These are phyloP conservation scores for Asterophora lycoperdoides DNA, from an alignment of 768 basidiomycete species.

Conservation along the genomic window DNA sequence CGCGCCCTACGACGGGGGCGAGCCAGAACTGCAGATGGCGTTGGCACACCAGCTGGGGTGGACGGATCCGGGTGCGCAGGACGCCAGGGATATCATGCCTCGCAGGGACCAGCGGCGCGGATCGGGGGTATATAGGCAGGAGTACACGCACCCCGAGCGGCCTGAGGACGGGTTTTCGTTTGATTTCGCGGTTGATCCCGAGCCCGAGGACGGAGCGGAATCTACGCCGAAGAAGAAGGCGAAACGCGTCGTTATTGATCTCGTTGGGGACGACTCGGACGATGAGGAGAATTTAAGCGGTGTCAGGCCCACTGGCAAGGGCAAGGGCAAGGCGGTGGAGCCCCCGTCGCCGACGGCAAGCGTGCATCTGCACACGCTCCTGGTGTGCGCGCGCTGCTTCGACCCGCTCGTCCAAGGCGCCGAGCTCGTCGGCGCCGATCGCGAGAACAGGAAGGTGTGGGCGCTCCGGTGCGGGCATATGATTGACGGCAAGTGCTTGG, in stretches of 20 bases:
- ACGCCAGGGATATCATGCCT: too few relatives aligned
- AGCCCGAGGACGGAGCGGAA: constrained; percentile 21
- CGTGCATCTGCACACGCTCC: constrained; percentile 33
- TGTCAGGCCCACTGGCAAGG: too few relatives aligned
- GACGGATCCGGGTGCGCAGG: constrained; percentile 1
- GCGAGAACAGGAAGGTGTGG: constrained; percentile 54
- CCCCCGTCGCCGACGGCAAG: constrained; percentile 6
- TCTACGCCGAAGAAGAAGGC: background rate
- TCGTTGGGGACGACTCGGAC: constrained; percentile 29
- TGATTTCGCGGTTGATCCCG: constrained; percentile 56
- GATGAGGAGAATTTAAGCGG: too few relatives aligned
- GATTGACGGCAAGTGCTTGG: constrained; percentile 72
- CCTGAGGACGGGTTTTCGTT: constrained; percentile 62
- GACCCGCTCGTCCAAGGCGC: constrained; percentile 58
- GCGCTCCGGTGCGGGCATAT: constrained; percentile 73
- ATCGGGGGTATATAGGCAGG: constrained; percentile 41
- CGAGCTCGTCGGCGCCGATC: constrained; percentile 43
- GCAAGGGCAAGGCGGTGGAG: too few relatives aligned
- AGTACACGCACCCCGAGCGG: constrained; percentile 61
- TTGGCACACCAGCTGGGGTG: constrained; percentile 7
- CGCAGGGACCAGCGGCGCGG: too few relatives aligned
- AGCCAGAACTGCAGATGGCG: constrained; percentile 11
- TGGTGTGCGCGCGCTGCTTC: constrained; percentile 66
- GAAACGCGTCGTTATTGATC: constrained; percentile 39
- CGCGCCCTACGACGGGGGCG: constrained; percentile 6